Percentiles rank a stretch among this genome's conserved stretches.
Evolutionary conservation across 1,284 basidiomycete species (phyloP).

Genomic region (Mycena citricolor): DNA sequence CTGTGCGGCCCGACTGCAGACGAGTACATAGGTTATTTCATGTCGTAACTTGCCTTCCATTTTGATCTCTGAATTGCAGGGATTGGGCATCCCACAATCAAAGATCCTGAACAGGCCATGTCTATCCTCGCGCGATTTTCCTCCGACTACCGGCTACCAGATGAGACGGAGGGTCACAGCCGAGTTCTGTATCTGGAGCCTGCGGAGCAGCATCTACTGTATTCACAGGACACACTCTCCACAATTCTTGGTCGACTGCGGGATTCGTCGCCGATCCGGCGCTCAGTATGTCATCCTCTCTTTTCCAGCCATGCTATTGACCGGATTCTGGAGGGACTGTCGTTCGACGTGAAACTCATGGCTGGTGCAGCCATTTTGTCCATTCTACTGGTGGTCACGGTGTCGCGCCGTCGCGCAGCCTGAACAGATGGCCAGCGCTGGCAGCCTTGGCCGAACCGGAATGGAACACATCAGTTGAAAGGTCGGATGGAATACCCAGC

Average conservation of each 20-base stretch:
- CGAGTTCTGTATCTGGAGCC: conserved; percentile 54
- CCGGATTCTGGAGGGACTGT: conserved; percentile 14
- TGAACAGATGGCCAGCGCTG: conserved; percentile 6
- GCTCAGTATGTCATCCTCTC: conserved; percentile 19
- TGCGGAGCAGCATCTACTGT: conserved; percentile 49
- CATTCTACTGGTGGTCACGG: conserved; percentile 10
- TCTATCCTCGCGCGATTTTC: conserved; percentile 59
- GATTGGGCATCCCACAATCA: conserved; percentile 69
- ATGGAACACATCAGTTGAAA: not conserved
- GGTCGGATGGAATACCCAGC: conserved; percentile 10
- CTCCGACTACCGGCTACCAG: conserved; percentile 54
- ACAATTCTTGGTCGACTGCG: conserved; percentile 50
- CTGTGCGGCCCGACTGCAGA: conserved; percentile 48
- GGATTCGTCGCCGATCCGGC: conserved; percentile 37
- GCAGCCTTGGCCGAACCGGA: not conserved
- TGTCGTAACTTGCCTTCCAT: conserved; percentile 18
- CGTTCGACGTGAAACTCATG: conserved; percentile 16
- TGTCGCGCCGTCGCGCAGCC: conserved; percentile 10
- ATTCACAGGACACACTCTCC: conserved; percentile 50
- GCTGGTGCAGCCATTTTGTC: conserved; percentile 14
- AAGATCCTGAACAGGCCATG: conserved; percentile 51
- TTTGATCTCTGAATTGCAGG: conserved; percentile 40
- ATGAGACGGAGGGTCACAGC: conserved; percentile 57
- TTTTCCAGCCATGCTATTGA: conserved; percentile 10
- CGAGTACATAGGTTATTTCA: conserved; percentile 18